Evolutionary conservation across 2,329 filamentous ascomycete genomes (phyloP).

Genomic region (Venturia carpophila): DNA sequence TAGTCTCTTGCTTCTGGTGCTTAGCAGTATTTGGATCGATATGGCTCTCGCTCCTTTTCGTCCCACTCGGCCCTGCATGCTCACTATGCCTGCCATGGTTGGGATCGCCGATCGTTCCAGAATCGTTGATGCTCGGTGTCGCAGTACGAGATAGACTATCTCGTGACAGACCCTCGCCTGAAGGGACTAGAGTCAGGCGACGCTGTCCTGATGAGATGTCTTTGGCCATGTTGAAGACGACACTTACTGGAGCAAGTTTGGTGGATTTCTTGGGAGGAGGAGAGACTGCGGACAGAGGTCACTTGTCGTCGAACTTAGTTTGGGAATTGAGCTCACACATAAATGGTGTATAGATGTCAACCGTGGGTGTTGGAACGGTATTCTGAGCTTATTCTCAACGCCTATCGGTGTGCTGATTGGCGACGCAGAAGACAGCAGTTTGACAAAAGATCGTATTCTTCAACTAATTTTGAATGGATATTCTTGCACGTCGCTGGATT

Average conservation of each 20-base stretch:
- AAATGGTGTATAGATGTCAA: not conserved
- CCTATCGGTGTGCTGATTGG: not conserved
- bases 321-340: not conserved
- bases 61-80: not conserved
- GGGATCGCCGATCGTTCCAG: not conserved
- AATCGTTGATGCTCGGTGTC: not conserved
- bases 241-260: not conserved
- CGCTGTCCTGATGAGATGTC: not conserved
- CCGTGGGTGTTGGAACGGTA: not conserved
- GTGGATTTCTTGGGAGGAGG: not conserved
- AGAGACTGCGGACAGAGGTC: not conserved
- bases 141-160: not conserved
- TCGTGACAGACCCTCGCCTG: not conserved
- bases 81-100: not conserved
- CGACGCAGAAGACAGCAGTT: too few relatives aligned
- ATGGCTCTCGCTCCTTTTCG: not conserved
- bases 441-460: too few relatives aligned
- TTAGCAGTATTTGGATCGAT: not conserved
- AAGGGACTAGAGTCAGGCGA: not conserved
- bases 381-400: not conserved
- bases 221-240: not conserved
- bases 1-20: not conserved
- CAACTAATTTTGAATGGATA: too few relatives aligned
- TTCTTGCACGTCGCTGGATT: too few relatives aligned
- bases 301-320: not conserved